Evolutionary conservation across 2,329 filamentous ascomycete species (phyloP).

Genomic region (Ophiostoma perfectum): DNA sequence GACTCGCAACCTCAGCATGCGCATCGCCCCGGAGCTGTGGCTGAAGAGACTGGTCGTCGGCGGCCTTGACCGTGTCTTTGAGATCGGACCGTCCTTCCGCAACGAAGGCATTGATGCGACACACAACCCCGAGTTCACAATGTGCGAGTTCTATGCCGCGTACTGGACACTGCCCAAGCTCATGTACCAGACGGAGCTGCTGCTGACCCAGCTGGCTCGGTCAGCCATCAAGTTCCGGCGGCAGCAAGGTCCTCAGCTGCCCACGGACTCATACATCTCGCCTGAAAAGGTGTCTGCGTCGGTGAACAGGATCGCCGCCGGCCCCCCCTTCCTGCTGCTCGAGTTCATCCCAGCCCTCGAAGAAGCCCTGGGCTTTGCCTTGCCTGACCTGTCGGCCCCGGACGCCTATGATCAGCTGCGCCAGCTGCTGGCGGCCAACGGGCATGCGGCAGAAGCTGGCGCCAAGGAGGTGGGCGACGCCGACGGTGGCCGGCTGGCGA

Average conservation of each 20-base stretch:
- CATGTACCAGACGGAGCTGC: conserved; percentile 66
- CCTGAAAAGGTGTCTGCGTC: neutral
- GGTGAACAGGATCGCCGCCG: conserved; percentile 16
- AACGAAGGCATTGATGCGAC: conserved; percentile 90
- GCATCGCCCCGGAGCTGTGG: conserved; percentile 93
- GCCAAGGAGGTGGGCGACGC: conserved; percentile 54
- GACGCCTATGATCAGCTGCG: conserved; percentile 56
- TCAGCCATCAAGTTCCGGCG: conserved; percentile 37
- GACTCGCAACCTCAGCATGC: conserved; percentile 53
- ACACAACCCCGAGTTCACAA: conserved; percentile 96
- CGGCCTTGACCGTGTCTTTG: conserved; percentile 82
- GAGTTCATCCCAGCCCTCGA: conserved; percentile 82
- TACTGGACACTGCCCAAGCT: conserved; percentile 72
- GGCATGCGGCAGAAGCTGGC: conserved; percentile 51
- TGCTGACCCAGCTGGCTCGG: conserved; percentile 52
- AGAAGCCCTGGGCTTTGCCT: conserved; percentile 53
- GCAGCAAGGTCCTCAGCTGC: neutral
- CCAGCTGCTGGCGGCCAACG: conserved; percentile 31
- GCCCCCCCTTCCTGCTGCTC: conserved; percentile 56
- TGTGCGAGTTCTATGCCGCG: conserved; percentile 92
- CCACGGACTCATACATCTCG: conserved; percentile 28
- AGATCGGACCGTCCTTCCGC: conserved; percentile 86
- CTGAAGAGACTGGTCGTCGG: conserved; percentile 87
- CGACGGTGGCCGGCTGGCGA: conserved; percentile 54
- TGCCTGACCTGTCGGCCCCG: conserved; percentile 57